Conservation (phyloP, 768 basidiomycete species). For the Terana coerulea region DNA sequence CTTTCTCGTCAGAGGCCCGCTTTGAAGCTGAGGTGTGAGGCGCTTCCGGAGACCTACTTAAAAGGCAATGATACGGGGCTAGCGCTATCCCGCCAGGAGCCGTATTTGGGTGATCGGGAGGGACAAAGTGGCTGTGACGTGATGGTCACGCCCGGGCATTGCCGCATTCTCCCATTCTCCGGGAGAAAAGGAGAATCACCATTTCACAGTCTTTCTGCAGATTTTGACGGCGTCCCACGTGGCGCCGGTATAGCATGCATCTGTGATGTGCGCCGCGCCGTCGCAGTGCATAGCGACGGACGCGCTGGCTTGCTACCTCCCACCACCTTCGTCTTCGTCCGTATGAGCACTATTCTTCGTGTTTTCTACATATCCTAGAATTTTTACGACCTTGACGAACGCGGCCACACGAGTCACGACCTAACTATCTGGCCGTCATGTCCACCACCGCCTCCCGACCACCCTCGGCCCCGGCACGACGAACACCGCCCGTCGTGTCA, state of each 20-base stretch:
- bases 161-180: too few relatives aligned
- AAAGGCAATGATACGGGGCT: too few relatives aligned
- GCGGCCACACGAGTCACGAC: slow-evolving; percentile 3
- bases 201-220: too few relatives aligned
- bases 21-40: too few relatives aligned
- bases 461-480: slow-evolving; percentile 43
- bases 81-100: too few relatives aligned
- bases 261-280: slow-evolving; percentile 8
- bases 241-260: slow-evolving; percentile 3
- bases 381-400: slow-evolving; percentile 2
- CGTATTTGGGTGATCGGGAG: too few relatives aligned
- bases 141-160: too few relatives aligned
- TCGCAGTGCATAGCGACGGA: slow-evolving; percentile 16
- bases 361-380: slow-evolving; percentile 8
- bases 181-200: too few relatives aligned
- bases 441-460: slow-evolving; percentile 42
- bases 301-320: not conserved
- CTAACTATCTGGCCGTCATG: slow-evolving; percentile 33
- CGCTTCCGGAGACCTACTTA: too few relatives aligned
- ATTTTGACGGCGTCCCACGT: too few relatives aligned
- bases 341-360: not conserved
- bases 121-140: too few relatives aligned
- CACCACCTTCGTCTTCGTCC: not conserved
- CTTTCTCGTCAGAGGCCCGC: too few relatives aligned
- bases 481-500: slow-evolving; percentile 38